These are phyloP conservation scores for Neonectria magnoliae DNA, from an alignment of 2,329 filamentous ascomycete genomes.

Conservation along the genomic window DNA sequence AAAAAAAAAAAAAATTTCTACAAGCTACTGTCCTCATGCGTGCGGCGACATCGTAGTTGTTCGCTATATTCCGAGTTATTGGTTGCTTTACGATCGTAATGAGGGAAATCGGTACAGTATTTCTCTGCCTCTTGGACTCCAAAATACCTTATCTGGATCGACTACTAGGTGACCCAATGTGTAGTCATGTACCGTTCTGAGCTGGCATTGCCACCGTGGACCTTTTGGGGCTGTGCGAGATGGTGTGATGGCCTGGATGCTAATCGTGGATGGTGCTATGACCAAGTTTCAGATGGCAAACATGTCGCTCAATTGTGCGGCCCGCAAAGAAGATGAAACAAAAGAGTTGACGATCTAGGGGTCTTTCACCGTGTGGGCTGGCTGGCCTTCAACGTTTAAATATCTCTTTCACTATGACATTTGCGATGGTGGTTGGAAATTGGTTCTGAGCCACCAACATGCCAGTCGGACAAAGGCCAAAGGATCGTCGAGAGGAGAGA, in stretches of 20 bases:
- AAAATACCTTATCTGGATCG: background rate
- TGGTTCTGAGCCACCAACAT: background rate
- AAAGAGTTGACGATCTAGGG: background rate
- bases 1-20: too few species aligned
- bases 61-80: background rate
- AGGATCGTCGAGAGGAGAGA: background rate
- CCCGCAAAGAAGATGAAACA: constrained; percentile 7
- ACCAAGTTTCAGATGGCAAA: constrained; percentile 12
- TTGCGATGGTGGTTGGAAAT: background rate
- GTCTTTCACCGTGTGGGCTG: background rate
- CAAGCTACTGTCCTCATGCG: background rate
- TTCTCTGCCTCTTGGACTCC: background rate
- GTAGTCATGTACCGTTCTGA: background rate
- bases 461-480: background rate
- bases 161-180: background rate
- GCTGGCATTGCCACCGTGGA: background rate
- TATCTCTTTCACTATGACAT: background rate
- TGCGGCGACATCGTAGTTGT: background rate
- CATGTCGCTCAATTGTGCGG: background rate
- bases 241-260: background rate
- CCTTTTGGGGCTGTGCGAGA: background rate
- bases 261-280: background rate
- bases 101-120: background rate
- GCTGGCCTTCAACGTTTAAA: background rate
- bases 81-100: background rate